Percentiles rank a stretch among this genome's conserved stretches.
phyloP scores from a whole-genome alignment of 805 yeast species.

The Suhomyces sp. region DNA sequence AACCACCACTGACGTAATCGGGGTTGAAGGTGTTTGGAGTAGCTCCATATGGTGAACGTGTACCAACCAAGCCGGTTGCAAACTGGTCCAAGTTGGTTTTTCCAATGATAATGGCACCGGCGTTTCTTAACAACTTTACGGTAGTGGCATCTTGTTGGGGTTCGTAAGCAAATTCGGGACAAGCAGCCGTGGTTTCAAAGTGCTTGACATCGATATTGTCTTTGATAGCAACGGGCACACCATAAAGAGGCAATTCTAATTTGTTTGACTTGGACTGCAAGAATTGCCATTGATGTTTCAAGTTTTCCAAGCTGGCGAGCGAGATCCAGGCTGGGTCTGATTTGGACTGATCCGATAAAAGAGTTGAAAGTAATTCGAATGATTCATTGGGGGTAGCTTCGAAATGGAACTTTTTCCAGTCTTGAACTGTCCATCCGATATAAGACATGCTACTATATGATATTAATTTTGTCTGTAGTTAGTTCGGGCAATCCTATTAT shows the following conservation, averaged over 20 bases:
- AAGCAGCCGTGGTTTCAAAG: conserved; percentile 89
- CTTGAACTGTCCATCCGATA: conserved; percentile 75
- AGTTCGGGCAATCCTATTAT: neutral
- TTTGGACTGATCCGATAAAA: conserved; percentile 46
- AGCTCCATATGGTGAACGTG: conserved; percentile 91
- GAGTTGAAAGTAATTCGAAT: conserved; percentile 41
- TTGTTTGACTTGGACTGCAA: conserved; percentile 62
- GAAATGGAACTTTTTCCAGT: conserved; percentile 73
- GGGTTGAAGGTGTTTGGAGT: conserved; percentile 76
- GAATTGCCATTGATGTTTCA: conserved; percentile 74
- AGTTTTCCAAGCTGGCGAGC: conserved; percentile 56
- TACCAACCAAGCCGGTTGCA: conserved; percentile 96
- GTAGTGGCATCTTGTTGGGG: conserved; percentile 75
- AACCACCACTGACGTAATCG: conserved; percentile 89
- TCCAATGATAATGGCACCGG: conserved; percentile 92
- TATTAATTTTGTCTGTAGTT: neutral
- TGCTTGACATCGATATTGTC: conserved; percentile 90
- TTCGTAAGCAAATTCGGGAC: conserved; percentile 74
- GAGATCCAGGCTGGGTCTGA: conserved; percentile 94
- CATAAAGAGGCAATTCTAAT: conserved; percentile 64
- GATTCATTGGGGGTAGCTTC: conserved; percentile 62
- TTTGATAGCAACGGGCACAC: conserved; percentile 93
- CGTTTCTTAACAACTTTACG: conserved; percentile 68
- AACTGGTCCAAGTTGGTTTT: conserved; percentile 96
- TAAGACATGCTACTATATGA: conserved; percentile 14